Evolutionary conservation across 108 stramenopile species (phyloP).

Genomic region (Stephanodiscus triporus): DNA sequence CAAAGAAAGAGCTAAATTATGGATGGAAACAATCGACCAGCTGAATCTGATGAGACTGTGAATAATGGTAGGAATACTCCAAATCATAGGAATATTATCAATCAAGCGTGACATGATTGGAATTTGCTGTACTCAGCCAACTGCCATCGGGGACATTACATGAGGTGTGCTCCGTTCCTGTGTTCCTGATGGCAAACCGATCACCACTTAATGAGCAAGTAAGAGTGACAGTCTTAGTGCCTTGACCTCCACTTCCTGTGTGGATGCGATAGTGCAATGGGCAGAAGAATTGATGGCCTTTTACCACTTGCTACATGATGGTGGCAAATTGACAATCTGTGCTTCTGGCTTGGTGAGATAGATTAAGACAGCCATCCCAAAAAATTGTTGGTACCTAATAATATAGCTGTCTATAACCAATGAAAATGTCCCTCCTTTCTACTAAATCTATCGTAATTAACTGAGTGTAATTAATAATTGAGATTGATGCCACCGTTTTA

Average conservation of each 20-base stretch:
- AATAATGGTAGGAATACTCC: not conserved
- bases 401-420: no score
- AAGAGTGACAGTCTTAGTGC: not conserved
- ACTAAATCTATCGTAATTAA: no score
- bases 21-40: constrained; percentile 20
- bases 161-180: constrained; percentile 37
- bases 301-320: constrained; percentile 3
- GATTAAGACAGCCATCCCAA: no score
- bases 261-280: constrained; percentile 35
- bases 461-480: no score
- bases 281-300: constrained; percentile 12
- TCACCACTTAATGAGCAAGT: not conserved
- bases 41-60: constrained; percentile 10
- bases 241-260: constrained; percentile 3
- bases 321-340: constrained; percentile 23
- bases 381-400: no score
- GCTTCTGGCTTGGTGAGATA: no score
- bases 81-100: constrained; percentile 12
- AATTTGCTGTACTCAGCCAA: constrained; percentile 30
- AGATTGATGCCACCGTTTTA: no score
- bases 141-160: constrained; percentile 35
- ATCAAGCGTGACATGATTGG: constrained; percentile 12
- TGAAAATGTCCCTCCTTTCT: no score
- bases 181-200: not conserved
- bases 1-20: constrained; percentile 18